Evolutionary conservation across 2,329 filamentous ascomycete species (phyloP).

Genomic region (Zymoseptoria brevis): DNA sequence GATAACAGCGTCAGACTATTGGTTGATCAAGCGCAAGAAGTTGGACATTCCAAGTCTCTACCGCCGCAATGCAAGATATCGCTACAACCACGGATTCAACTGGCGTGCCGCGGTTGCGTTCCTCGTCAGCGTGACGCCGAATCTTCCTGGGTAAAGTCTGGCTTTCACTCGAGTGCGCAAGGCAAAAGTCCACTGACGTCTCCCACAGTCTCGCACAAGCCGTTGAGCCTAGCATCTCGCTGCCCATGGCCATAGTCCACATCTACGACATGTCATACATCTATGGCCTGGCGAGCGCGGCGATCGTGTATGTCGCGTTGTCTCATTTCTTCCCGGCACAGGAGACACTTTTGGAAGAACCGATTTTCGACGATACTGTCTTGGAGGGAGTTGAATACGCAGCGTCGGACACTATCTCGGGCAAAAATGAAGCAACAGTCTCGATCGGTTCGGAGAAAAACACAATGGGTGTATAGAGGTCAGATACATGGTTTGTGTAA

Average conservation of each 20-base stretch:
- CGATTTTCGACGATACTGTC: conserved; percentile 18
- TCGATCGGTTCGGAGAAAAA: conserved; percentile 5
- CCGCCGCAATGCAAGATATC: conserved; percentile 42
- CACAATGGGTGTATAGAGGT: background rate
- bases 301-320: conserved; percentile 48
- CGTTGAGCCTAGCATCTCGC: conserved; percentile 34
- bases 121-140: conserved; percentile 49
- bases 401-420: conserved; percentile 2
- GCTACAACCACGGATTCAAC: conserved; percentile 48
- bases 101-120: conserved; percentile 54
- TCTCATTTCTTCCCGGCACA: conserved; percentile 42
- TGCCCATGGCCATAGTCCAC: conserved; percentile 40
- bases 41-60: conserved; percentile 47
- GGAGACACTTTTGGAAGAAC: conserved; percentile 40
- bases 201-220: conserved; percentile 36
- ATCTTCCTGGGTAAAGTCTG: conserved; percentile 39
- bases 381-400: conserved; percentile 16
- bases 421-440: conserved; percentile 8
- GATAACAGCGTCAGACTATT: conserved; percentile 50
- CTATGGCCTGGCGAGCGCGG: conserved; percentile 51
- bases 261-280: conserved; percentile 62
- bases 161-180: background rate
- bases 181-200: background rate
- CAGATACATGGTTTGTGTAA: no score
- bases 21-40: conserved; percentile 38